phyloP scores from a whole-genome alignment of 2,329 filamentous ascomycete species.

The Massarina eburnea region DNA sequence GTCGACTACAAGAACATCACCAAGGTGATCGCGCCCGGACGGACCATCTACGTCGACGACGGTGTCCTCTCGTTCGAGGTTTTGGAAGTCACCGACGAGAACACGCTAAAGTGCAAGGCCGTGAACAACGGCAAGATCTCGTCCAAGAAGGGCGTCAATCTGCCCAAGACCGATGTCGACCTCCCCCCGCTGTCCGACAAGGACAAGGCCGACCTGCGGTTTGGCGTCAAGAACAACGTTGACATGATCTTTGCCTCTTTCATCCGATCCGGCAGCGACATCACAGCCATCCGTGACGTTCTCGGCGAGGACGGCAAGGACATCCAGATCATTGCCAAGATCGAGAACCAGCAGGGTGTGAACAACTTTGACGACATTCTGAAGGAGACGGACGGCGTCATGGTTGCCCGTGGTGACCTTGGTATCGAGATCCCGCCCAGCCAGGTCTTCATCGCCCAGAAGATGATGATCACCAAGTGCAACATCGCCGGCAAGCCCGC shows the following conservation, averaged over 20 bases:
- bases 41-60: slow-evolving; percentile 97
- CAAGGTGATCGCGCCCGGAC: slow-evolving; percentile 89
- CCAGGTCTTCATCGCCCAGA: slow-evolving; percentile 98
- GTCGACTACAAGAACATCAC: slow-evolving; percentile 99
- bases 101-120: slow-evolving; percentile 83
- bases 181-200: slow-evolving; percentile 97
- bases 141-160: slow-evolving; percentile 98
- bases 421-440: slow-evolving; percentile 98
- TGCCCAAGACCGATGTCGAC: slow-evolving; percentile 98
- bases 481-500: slow-evolving; percentile 98
- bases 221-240: slow-evolving; percentile 97
- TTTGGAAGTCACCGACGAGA: slow-evolving; percentile 79
- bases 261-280: slow-evolving; percentile 92
- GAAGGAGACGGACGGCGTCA: slow-evolving; percentile 94
- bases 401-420: slow-evolving; percentile 97
- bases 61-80: slow-evolving; percentile 97
- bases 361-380: slow-evolving; percentile 99
- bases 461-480: slow-evolving; percentile 99
- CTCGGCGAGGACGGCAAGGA: slow-evolving; percentile 89
- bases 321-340: slow-evolving; percentile 99
- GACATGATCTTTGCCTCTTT: slow-evolving; percentile 99
- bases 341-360: slow-evolving; percentile 99
- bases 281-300: slow-evolving; percentile 86
- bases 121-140: slow-evolving; percentile 99
- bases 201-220: slow-evolving; percentile 89